Evolutionary conservation across 139 green algal genomes (phyloP).

Genomic region (Yamagishiella unicocca): DNA sequence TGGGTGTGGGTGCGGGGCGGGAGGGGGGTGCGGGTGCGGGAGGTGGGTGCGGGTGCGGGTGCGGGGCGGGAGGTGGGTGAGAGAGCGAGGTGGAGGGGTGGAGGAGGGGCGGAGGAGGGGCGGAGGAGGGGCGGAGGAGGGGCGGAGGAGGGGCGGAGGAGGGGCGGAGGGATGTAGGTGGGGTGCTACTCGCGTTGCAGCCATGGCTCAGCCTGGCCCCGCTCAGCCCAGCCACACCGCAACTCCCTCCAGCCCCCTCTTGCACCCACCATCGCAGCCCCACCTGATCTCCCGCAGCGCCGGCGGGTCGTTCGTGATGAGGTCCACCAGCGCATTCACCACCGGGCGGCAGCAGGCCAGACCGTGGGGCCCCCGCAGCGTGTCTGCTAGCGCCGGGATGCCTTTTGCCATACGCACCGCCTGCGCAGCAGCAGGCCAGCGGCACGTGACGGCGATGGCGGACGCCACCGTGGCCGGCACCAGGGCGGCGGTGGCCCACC

Average conservation of each 20-base stretch:
- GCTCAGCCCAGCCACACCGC: background rate
- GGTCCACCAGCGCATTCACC: background rate
- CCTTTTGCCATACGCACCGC: constrained; percentile 18
- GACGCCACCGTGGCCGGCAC: constrained; percentile 27
- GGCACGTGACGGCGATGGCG: constrained; percentile 18
- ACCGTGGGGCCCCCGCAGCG: constrained; percentile 23
- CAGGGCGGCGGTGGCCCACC: constrained; percentile 27
- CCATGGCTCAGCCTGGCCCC: too few relatives aligned
- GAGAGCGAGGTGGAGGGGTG: too few relatives aligned
- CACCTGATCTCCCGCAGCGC: constrained; percentile 17
- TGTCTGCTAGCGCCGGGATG: constrained; percentile 5
- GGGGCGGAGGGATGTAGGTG: too few relatives aligned
- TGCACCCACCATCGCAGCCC: background rate
- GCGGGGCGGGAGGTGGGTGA: too few relatives aligned
- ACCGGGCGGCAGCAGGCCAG: constrained; percentile 30
- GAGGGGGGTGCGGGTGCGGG: too few relatives aligned
- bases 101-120: too few relatives aligned
- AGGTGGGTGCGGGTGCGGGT: too few relatives aligned
- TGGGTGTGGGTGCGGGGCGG: too few relatives aligned
- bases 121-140: too few relatives aligned
- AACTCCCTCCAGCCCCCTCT: background rate
- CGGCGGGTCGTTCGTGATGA: constrained; percentile 33
- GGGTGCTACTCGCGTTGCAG: too few relatives aligned
- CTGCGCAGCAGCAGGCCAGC: constrained; percentile 29
- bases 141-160: too few relatives aligned